Evolutionary conservation across 2,329 filamentous ascomycete genomes (phyloP), one percentile per base, ranked within the genome.

Genomic region (Claviceps pusilla): DNA sequence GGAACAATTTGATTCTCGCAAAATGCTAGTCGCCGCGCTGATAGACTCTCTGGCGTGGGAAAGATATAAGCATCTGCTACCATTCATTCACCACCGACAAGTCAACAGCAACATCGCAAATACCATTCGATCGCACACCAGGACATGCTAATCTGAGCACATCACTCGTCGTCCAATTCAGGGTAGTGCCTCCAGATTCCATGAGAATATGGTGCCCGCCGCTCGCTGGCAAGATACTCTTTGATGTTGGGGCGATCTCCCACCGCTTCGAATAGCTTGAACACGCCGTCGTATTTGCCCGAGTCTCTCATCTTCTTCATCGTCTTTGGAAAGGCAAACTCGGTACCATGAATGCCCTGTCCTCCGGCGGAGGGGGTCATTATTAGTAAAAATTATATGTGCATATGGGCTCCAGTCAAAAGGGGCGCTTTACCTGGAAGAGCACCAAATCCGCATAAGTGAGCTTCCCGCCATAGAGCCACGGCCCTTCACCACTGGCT

Each of bases 401-500:
- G 39, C 9, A 3, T n/a, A 43, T 19, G n/a, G n/a, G n/a, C 7
- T 11, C 6, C 24, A 5, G 31, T 33, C 31, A 46, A 29, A 46
- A 48, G 24, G 1, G 11, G 33, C 6, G n/a, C 9, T n/a, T 50
- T 57, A 84, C 81, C 68, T 89, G 85, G 72, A 84, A 90, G 0
- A 89, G 64, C 2, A 86, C 83, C 50, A 86, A 71, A 64, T 91
- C 87, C 14, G 85, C 87, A 66, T 85, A 87, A 0, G 80, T 86
- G 58, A 90, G 60, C 57, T 71, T 70, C 0, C 73, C 75, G 0
- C 82, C 83, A 48, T 87, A 83, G 0, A 91, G 66, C 74, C 83
- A 88, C 29, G 79, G 79, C 5, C 79, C 71, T 0, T 79, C 77
- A 0, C 74, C 73, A 56, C 74, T 76, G 35, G 76, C 71, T 59